These are phyloP conservation scores for Boletus rubroflammeus DNA, from an alignment of 768 basidiomycete genomes.

Conservation along the genomic window DNA sequence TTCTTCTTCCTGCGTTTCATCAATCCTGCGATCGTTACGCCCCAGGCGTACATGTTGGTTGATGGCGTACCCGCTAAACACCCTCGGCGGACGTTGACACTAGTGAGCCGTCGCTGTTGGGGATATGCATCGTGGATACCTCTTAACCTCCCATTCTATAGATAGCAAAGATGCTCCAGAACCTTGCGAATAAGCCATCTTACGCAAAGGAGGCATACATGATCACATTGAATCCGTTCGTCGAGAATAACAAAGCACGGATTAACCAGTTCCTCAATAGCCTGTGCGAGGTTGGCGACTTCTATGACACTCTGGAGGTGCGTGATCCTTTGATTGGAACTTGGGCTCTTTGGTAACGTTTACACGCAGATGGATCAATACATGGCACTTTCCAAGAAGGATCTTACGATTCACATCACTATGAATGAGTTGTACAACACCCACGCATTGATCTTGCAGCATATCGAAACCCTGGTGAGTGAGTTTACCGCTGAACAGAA, in stretches of 20 bases:
- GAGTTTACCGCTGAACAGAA: background rate
- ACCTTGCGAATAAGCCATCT: slow-evolving; percentile 97
- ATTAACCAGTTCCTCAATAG: slow-evolving; percentile 97
- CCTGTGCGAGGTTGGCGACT: slow-evolving; percentile 97
- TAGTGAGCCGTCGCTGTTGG: slow-evolving; percentile 44
- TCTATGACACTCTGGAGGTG: slow-evolving; percentile 98
- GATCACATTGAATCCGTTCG: slow-evolving; percentile 97
- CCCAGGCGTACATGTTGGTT: slow-evolving; percentile 99
- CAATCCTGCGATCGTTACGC: slow-evolving; percentile 98
- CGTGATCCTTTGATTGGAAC: slow-evolving; percentile 14
- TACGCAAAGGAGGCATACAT: slow-evolving; percentile 98
- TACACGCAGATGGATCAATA: slow-evolving; percentile 94
- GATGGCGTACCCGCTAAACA: slow-evolving; percentile 98
- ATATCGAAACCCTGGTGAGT: slow-evolving; percentile 89
- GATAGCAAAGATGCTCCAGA: slow-evolving; percentile 99
- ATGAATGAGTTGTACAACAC: slow-evolving; percentile 99
- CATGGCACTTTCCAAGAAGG: slow-evolving; percentile 99
- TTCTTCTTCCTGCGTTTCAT: slow-evolving; percentile 99
- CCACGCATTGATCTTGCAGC: slow-evolving; percentile 90
- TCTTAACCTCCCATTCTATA: slow-evolving; percentile 29
- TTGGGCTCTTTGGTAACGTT: background rate
- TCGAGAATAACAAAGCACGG: slow-evolving; percentile 96
- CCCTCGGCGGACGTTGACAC: slow-evolving; percentile 90
- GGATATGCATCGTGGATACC: background rate
- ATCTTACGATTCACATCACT: slow-evolving; percentile 96